A percentile compares a stretch with the other conserved stretches of the same genome.
phyloP scores from a whole-genome alignment of 495 filamentous ascomycete genomes.

The Aspergillus ellipticus region DNA sequence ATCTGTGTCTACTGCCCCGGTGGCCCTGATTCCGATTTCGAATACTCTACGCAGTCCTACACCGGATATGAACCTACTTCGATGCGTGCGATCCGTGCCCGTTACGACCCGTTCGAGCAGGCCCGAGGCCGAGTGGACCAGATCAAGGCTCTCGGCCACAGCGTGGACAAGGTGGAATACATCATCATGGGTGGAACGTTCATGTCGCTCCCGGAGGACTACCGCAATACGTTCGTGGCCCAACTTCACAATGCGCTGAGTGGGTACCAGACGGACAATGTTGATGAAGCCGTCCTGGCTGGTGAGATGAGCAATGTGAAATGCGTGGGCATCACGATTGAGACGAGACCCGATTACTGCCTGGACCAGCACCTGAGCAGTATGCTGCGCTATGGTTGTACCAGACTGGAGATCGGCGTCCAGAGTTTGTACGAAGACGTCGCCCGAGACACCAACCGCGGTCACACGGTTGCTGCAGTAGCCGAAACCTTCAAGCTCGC shows the following conservation, averaged over 20 bases:
- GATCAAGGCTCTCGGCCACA: conserved; percentile 90
- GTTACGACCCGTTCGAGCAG: conserved; percentile 98
- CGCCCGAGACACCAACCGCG: conserved; percentile 94
- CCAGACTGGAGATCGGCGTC: conserved; percentile 88
- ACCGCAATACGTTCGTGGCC: conserved; percentile 88
- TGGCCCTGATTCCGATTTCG: conserved; percentile 95
- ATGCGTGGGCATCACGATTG: conserved; percentile 97
- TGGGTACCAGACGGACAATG: conserved; percentile 84
- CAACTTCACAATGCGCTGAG: conserved; percentile 94
- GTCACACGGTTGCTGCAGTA: conserved; percentile 91
- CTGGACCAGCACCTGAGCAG: conserved; percentile 83
- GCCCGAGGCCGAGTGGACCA: conserved; percentile 94
- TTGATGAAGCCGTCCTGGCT: conserved; percentile 89
- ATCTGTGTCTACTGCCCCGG: conserved; percentile 99
- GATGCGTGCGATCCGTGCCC: conserved; percentile 95
- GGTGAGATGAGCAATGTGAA: conserved; percentile 94
- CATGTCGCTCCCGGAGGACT: conserved; percentile 88
- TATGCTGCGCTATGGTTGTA: conserved; percentile 97
- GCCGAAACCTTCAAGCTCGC: conserved; percentile 91
- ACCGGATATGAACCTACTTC: conserved; percentile 97
- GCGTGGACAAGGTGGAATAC: conserved; percentile 98
- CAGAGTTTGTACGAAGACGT: conserved; percentile 98
- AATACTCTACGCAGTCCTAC: conserved; percentile 98
- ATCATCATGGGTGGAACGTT: conserved; percentile 99
- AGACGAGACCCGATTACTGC: conserved; percentile 95